These are phyloP conservation scores for Acanthochlamys bracteata DNA, from an alignment of 106 monocot species.

Conservation along the genomic window DNA sequence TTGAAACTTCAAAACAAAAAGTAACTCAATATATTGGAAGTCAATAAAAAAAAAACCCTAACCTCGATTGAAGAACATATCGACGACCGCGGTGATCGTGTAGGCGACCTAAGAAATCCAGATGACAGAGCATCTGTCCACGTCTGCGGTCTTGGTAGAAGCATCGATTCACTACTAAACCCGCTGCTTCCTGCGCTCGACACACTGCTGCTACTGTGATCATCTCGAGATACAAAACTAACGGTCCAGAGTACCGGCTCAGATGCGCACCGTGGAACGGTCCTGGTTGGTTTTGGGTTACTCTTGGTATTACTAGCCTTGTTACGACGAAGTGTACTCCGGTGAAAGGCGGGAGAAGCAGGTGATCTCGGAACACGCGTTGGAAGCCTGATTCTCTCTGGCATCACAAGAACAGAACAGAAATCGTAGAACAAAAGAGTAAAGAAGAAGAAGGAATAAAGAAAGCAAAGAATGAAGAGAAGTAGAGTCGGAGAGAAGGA, in stretches of 20 bases:
- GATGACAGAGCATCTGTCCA: slow-evolving; percentile 9
- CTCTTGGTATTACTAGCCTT: neutral
- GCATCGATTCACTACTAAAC: neutral
- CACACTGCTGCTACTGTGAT: neutral
- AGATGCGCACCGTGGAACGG: slow-evolving; percentile 23
- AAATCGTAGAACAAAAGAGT: neutral
- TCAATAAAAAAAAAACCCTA: neutral
- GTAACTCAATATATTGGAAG: neutral
- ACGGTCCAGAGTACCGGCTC: slow-evolving; percentile 24
- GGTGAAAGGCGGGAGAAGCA: neutral
- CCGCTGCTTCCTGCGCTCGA: neutral
- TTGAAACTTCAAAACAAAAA: neutral
- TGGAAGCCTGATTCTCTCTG: slow-evolving; percentile 1
- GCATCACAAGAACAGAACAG: neutral
- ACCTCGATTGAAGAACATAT: slow-evolving; percentile 4
- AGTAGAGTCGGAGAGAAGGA: too few species aligned
- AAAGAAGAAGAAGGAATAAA: neutral
- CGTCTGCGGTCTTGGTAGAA: slow-evolving; percentile 3
- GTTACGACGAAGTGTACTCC: neutral
- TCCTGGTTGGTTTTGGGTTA: neutral
- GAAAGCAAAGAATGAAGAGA: too few species aligned
- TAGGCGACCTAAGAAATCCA: neutral
- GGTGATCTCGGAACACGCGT: neutral
- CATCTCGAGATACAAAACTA: neutral
- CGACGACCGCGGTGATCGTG: neutral